Base-by-base conservation (phyloP, 768 basidiomycete species). In the Boletus rubroflammeus region DNA sequence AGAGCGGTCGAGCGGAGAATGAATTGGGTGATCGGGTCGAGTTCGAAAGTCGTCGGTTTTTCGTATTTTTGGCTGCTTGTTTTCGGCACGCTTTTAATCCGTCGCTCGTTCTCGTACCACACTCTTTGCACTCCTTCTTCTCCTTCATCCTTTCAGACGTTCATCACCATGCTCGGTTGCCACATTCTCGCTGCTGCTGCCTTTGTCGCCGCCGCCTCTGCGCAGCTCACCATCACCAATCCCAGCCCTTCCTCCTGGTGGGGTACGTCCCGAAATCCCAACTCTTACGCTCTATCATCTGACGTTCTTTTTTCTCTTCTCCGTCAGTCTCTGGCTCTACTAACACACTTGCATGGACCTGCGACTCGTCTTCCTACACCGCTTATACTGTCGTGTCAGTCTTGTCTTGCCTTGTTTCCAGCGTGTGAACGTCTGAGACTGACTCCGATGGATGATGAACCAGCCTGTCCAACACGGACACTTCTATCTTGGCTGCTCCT, bases 301-400 rank as follows among this genome's bases (percentile, higher is more conserved):
- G 1, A 53, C 25, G 0, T 35, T 32, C 14, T 17, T 49, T 51
- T 36, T 17, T 19, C 36, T 29, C 17, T 40, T 50, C 40, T 31
- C 17, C 28, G 45, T 5, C 61, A 88, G 86, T 88, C 52, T 76
- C 81, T 10, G 57, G 74, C 49, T 81, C 82, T 9, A 23, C 45
- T n/a, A 88, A 88, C 66, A 75, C 73, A n/a, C 62, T 88, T 40
- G 60, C 68, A 3, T 88, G 86, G 86, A 73, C 72, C 3, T 88
- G 86, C 70, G 41, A 75, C 3, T 63, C 73, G 29, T 67, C 76
- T 11, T 60, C 73, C 14, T 63, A 69, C 43, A 28, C 56, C 5
- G 67, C 67, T 5, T 88, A 80, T 61, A 85, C 79, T 9, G 69
- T 86, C 45, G 66, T 59, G 83, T 77, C 36, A 25, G 54, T 51